These are phyloP conservation scores for Vaccinium macrocarpon DNA, from an alignment of 148 eudicot genomes.

Conservation along the genomic window DNA sequence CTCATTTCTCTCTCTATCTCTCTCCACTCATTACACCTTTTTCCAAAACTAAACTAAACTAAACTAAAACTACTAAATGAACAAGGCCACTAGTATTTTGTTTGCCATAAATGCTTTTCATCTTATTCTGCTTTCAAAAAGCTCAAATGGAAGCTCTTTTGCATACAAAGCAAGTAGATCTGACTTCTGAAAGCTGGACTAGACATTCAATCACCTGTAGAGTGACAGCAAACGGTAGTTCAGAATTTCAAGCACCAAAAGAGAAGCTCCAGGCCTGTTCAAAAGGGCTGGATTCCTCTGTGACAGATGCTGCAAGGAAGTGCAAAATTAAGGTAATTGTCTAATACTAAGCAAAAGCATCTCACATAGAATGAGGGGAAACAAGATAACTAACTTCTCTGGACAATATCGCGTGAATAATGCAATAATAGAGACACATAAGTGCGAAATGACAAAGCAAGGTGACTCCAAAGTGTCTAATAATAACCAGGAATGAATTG, in stretches of 20 bases:
- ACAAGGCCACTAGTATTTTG: not conserved
- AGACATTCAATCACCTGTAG: constrained; percentile 62
- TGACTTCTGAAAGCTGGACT: not conserved
- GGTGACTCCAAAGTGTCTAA: not conserved
- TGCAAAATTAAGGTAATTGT: not conserved
- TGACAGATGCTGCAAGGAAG: constrained; percentile 64
- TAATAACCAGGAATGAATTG: not conserved
- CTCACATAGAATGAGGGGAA: not conserved
- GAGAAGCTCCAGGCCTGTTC: constrained; percentile 78
- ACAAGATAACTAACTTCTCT: not conserved
- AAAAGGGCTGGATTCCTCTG: constrained; percentile 77
- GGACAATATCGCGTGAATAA: not conserved
- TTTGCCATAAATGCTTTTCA: not conserved
- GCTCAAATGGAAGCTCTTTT: constrained; percentile 3
- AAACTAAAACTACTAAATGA: no score
- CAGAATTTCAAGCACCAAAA: constrained; percentile 90
- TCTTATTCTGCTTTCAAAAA: not conserved
- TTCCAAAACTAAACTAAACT: no score
- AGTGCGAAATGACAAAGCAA: constrained; percentile 4
- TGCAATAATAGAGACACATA: not conserved
- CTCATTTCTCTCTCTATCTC: no score
- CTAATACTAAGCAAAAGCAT: constrained; percentile 4
- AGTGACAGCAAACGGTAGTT: constrained; percentile 95
- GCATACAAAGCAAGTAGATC: not conserved
- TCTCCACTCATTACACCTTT: no score